Evolutionary conservation across 2,329 filamentous ascomycete species (phyloP).

Genomic region (Thelonectria olida): DNA sequence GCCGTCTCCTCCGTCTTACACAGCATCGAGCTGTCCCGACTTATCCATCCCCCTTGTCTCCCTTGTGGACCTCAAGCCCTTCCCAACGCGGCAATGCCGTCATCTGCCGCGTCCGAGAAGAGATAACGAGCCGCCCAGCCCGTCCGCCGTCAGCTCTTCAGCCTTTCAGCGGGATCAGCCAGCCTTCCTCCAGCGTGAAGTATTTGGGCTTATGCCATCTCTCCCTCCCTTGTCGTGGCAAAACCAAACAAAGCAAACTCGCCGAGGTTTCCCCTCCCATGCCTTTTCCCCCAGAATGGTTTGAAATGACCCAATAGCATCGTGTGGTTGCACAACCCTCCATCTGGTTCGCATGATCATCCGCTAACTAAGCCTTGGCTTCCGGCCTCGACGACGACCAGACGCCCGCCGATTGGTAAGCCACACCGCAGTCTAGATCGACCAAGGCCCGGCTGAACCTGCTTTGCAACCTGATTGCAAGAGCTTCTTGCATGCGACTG

Average conservation of each 20-base stretch:
- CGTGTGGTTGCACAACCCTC: not conserved
- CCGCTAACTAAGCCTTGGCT: not conserved
- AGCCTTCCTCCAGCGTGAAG: too few species aligned
- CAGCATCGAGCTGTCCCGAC: too few species aligned
- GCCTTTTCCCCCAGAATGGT: too few species aligned
- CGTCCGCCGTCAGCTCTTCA: too few species aligned
- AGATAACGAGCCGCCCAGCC: too few species aligned
- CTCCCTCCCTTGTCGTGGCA: not conserved
- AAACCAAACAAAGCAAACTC: not conserved
- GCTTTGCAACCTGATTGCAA: not conserved
- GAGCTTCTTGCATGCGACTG: too few species aligned
- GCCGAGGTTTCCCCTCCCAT: not conserved
- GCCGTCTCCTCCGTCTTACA: not conserved
- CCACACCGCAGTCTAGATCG: slow-evolving; percentile 15
- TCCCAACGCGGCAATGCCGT: slow-evolving; percentile 6
- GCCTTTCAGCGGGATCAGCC: not conserved
- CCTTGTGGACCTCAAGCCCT: not conserved
- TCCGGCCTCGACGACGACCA: not conserved
- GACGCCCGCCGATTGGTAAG: slow-evolving; percentile 10
- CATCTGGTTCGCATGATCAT: slow-evolving; percentile 12
- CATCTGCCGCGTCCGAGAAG: slow-evolving; percentile 10
- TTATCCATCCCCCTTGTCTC: too few species aligned
- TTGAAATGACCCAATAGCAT: slow-evolving; percentile 9
- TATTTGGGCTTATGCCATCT: too few species aligned
- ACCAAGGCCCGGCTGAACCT: not conserved